phyloP scores from a whole-genome alignment of 2,329 filamentous ascomycete genomes.

The Colletotrichum sp. region DNA sequence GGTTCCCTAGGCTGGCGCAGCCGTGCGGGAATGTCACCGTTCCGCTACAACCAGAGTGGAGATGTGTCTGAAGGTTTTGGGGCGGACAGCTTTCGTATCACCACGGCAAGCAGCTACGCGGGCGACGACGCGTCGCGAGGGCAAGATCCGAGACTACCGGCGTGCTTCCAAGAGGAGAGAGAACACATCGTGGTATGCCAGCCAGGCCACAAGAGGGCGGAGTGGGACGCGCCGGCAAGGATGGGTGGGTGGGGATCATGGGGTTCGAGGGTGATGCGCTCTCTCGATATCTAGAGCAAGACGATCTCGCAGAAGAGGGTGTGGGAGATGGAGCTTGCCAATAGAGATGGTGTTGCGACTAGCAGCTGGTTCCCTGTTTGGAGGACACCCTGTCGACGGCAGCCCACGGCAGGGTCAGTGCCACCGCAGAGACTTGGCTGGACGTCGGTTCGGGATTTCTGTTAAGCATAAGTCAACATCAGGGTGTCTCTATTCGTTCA shows the following conservation, averaged over 20 bases:
- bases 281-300: constrained; percentile 9
- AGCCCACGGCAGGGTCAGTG: constrained; percentile 1
- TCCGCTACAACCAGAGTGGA: neutral
- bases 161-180: neutral
- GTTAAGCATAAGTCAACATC: constrained; percentile 17
- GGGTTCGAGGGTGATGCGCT: constrained; percentile 9
- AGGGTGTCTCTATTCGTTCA: neutral
- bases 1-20: neutral
- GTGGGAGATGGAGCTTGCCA: constrained; percentile 2
- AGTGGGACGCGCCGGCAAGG: constrained; percentile 11
- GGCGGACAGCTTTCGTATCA: neutral
- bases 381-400: neutral
- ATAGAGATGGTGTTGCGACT: neutral
- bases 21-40: constrained; percentile 2
- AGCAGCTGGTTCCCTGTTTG: constrained; percentile 10
- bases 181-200: neutral
- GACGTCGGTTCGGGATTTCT: constrained; percentile 2
- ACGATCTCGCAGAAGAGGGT: constrained; percentile 21
- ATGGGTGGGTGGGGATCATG: constrained; percentile 22
- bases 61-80: neutral
- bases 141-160: constrained; percentile 21
- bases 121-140: neutral
- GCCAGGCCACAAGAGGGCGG: neutral
- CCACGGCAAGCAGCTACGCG: neutral
- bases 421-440: neutral